These are phyloP conservation scores for Pochonia chlamydosporia DNA, from an alignment of 2,329 filamentous ascomycete genomes.

Conservation along the genomic window DNA sequence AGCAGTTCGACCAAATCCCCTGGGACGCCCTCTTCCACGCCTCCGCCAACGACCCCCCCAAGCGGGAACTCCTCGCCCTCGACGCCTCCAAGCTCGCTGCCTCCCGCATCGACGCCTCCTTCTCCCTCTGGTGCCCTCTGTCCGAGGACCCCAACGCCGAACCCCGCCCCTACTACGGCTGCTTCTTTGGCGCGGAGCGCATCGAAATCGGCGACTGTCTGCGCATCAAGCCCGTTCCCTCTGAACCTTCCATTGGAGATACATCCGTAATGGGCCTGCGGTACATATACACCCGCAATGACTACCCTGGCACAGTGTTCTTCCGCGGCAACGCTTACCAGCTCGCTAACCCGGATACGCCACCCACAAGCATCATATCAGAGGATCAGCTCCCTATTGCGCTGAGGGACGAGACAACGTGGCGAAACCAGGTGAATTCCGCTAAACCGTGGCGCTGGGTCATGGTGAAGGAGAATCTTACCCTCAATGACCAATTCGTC, in stretches of 20 bases:
- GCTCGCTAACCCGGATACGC: slow-evolving; percentile 21
- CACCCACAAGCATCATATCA: slow-evolving; percentile 21
- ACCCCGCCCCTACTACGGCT: slow-evolving; percentile 35
- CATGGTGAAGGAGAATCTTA: slow-evolving; percentile 38
- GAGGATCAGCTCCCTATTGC: slow-evolving; percentile 35
- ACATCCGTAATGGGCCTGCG: slow-evolving; percentile 31
- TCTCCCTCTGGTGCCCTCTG: slow-evolving; percentile 39
- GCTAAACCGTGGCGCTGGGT: slow-evolving; percentile 30
- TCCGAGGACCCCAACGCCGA: slow-evolving; percentile 24
- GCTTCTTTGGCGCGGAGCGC: slow-evolving; percentile 46
- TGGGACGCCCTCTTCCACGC: slow-evolving; percentile 34
- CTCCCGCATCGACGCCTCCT: slow-evolving; percentile 41
- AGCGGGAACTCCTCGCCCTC: slow-evolving; percentile 35
- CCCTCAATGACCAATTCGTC: slow-evolving; percentile 41
- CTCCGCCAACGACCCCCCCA: slow-evolving; percentile 27
- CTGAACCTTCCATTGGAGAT: slow-evolving; percentile 28
- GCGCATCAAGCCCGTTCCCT: slow-evolving; percentile 35
- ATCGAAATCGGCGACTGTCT: slow-evolving; percentile 43
- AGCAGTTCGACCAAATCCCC: slow-evolving; percentile 33
- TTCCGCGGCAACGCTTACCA: slow-evolving; percentile 36
- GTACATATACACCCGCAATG: slow-evolving; percentile 31
- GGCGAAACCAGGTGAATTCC: slow-evolving; percentile 30
- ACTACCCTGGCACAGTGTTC: slow-evolving; percentile 29
- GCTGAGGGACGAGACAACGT: slow-evolving; percentile 32
- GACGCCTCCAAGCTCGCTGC: slow-evolving; percentile 48